phyloP scores from a whole-genome alignment of 2,329 filamentous ascomycete genomes.

The Verticillium nubilum region DNA sequence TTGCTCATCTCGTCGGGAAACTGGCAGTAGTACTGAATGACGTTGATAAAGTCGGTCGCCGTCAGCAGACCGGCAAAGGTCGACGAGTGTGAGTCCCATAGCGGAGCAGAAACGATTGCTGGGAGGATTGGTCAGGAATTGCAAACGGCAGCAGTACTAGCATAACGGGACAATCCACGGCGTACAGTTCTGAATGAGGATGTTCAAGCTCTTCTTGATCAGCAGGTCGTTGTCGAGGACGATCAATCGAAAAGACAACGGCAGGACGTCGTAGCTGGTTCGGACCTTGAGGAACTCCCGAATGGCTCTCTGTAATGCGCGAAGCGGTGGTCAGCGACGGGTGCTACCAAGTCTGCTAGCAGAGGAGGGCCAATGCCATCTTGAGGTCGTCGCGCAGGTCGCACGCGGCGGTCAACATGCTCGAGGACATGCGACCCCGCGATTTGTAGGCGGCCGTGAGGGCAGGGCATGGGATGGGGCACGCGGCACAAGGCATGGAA shows the following conservation, averaged over 20 bases:
- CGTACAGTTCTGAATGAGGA: conserved; percentile 89
- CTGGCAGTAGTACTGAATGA: conserved; percentile 98
- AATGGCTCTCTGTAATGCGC: conserved; percentile 65
- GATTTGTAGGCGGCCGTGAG: background rate
- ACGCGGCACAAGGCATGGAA: background rate
- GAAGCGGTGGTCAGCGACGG: conserved; percentile 4
- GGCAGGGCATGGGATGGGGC: background rate
- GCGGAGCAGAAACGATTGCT: conserved; percentile 95
- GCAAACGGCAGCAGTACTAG: background rate
- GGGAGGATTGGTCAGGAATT: conserved; percentile 6
- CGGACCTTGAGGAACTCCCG: conserved; percentile 94
- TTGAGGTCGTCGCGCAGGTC: background rate
- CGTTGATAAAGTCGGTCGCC: conserved; percentile 95
- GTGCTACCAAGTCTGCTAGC: background rate
- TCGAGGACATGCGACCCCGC: background rate
- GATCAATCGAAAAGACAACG: conserved; percentile 91
- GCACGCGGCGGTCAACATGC: background rate
- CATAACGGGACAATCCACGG: background rate
- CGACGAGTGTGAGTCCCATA: conserved; percentile 93
- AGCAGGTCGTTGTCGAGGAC: conserved; percentile 91
- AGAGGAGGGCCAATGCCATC: background rate
- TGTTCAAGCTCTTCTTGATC: conserved; percentile 95
- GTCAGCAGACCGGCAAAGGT: conserved; percentile 93
- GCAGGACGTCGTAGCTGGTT: conserved; percentile 96
- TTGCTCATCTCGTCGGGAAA: conserved; percentile 84